phyloP scores from a whole-genome alignment of 345 rosid species.

The Raphanus sativus region DNA sequence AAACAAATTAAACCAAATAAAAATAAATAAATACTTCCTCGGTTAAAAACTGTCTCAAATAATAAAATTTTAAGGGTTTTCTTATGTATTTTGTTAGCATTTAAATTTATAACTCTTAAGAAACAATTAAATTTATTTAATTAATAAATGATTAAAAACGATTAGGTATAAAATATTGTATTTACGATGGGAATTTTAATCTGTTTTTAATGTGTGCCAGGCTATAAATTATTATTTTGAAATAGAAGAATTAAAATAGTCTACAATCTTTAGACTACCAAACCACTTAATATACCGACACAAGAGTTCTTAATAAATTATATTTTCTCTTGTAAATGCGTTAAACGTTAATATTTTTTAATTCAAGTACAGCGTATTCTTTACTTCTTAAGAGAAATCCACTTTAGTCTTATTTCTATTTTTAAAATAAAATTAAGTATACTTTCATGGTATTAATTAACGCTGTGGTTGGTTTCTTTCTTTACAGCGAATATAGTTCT shows the following conservation, averaged over 20 bases:
- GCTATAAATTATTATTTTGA: not conserved
- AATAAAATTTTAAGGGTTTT: not conserved
- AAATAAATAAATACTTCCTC: not conserved
- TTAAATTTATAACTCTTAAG: not conserved
- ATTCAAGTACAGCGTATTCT: not conserved
- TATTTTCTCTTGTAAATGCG: slow-evolving; percentile 3
- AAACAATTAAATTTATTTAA: too few species aligned
- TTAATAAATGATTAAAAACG: too few species aligned
- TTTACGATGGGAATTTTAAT: not conserved
- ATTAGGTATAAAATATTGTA: not conserved
- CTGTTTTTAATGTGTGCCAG: not conserved
- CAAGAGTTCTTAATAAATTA: not conserved
- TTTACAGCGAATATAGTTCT: slow-evolving; percentile 2
- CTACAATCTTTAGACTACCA: not conserved
- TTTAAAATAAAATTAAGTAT: not conserved
- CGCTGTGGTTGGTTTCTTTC: not conserved
- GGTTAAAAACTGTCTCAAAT: not conserved
- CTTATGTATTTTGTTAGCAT: not conserved
- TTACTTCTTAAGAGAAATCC: not conserved
- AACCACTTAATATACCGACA: not conserved
- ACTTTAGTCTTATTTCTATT: not conserved
- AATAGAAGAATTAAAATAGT: not conserved
- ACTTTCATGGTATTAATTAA: not conserved
- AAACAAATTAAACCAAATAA: not conserved
- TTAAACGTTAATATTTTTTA: not conserved